phyloP scores from a whole-genome alignment of 2,329 filamentous ascomycete species.

The Alternaria brassicicola region DNA sequence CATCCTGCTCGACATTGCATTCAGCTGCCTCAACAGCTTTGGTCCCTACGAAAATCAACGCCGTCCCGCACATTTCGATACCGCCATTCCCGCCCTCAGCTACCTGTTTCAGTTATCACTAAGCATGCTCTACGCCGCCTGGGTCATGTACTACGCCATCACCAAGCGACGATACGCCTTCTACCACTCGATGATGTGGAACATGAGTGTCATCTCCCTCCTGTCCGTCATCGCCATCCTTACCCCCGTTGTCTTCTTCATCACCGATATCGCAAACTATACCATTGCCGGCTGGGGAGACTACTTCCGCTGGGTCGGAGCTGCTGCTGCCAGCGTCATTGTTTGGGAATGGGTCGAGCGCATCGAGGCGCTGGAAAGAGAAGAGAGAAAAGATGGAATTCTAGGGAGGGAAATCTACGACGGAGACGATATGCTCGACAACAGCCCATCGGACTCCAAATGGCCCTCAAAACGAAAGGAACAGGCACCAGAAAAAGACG shows the following conservation, averaged over 20 bases:
- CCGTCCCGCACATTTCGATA: constrained; percentile 77
- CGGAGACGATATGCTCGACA: constrained; percentile 88
- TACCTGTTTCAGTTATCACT: constrained; percentile 90
- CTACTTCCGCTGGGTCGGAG: constrained; percentile 95
- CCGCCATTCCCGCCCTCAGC: constrained; percentile 87
- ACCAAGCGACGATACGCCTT: constrained; percentile 91
- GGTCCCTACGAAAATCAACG: constrained; percentile 59
- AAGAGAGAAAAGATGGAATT: constrained; percentile 93
- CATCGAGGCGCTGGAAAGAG: constrained; percentile 88
- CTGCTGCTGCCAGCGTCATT: constrained; percentile 91
- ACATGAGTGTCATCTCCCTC: constrained; percentile 79
- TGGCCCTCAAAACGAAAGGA: constrained; percentile 54
- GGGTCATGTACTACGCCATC: constrained; percentile 92
- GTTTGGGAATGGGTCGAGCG: constrained; percentile 98
- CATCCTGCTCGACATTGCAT: constrained; percentile 87
- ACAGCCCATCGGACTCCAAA: constrained; percentile 62
- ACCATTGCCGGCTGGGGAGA: constrained; percentile 91
- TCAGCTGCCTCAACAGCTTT: constrained; percentile 91
- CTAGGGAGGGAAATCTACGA: constrained; percentile 90
- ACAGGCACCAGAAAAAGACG: constrained; percentile 38
- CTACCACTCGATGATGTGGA: constrained; percentile 88
- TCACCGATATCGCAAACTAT: constrained; percentile 84
- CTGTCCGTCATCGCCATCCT: constrained; percentile 82
- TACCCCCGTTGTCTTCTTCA: constrained; percentile 91
- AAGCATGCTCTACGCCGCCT: constrained; percentile 86